Base-by-base conservation (phyloP, 2,329 filamentous ascomycete genomes). In the Trichoderma arundinaceum region DNA sequence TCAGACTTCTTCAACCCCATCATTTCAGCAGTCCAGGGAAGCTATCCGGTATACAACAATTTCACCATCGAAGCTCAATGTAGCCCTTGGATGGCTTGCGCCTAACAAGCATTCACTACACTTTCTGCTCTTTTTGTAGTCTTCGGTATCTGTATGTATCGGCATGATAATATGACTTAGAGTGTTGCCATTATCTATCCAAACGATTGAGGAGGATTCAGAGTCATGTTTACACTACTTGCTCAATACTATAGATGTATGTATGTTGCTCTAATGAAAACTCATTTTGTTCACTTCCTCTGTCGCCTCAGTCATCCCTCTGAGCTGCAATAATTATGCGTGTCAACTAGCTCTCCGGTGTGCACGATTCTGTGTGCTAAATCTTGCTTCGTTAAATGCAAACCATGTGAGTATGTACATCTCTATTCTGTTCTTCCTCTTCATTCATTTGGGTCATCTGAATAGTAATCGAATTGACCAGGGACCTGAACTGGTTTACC, bases 11-110 rank as follows among this genome's bases (percentile, higher is more conserved):
- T 79, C 66, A 70, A 75, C 41, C 76, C 77, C 12, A 77, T 79
- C 61, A 75, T 79, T 46, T 69, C 69, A n/a, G 76, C 77, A 6
- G 71, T 79, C 59, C 72, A 79, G 67, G 77, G 73, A 7, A 79
- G 75, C 35, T 79, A 77, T 49, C 77, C 78, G n/a, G 68, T 71
- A 12, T 80, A 76, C 68, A 75, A 76, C 68, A 77, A 74, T 61
- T 79, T 78, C 66, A 75, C 72, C 32, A 71, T 79, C 7, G 71
- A 79, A 62, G 77, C 76, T 5, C 72, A 78, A 61, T 79, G 77
- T 54, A 72, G 74, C 33, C 77, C 77, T 15, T 79, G 77, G 77
- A 77, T 78, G 70, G 76, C 72, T 17, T 79, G 77, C 58, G 58
- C 67, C 48, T 76, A 69, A 51, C 6, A 10, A 58, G 38, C 13